phyloP scores from a whole-genome alignment of 306 rosid species.

The Glycyrrhiza uralensis region DNA sequence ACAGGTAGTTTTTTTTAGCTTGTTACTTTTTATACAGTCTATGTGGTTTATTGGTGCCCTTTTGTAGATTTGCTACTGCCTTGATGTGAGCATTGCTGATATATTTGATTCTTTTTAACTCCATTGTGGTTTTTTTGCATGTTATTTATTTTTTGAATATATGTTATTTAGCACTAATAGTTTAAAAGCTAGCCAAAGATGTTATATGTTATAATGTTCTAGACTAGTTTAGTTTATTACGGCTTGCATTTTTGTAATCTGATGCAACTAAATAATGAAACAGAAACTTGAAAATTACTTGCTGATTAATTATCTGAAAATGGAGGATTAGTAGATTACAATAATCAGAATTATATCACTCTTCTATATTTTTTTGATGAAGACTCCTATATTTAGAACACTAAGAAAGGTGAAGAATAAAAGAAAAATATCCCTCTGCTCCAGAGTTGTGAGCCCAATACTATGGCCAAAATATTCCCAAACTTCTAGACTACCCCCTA shows the following conservation, averaged over 20 bases:
- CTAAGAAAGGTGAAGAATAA: not conserved
- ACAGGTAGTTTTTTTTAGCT: slow-evolving; percentile 54
- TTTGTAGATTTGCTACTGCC: not conserved
- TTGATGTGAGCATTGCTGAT: not conserved
- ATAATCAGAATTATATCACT: not conserved
- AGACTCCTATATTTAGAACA: not conserved
- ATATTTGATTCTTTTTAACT: not conserved
- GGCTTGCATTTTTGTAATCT: not conserved
- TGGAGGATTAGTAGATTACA: not conserved
- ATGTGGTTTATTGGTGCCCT: not conserved
- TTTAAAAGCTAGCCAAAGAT: not conserved
- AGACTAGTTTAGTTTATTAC: not conserved
- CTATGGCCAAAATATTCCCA: not conserved
- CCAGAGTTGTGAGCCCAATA: not conserved
- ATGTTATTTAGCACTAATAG: not conserved
- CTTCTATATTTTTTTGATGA: too few relatives aligned
- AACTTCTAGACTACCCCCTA: not conserved
- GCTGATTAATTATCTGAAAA: not conserved
- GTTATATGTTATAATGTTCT: not conserved
- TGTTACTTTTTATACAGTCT: not conserved
- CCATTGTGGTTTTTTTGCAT: not conserved
- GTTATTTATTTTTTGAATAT: not conserved
- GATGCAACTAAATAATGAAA: not conserved
- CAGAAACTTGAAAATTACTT: not conserved
- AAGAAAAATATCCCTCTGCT: not conserved